Conservation (phyloP, 2,329 filamentous ascomycete species). For the Seiridium cupressi region DNA sequence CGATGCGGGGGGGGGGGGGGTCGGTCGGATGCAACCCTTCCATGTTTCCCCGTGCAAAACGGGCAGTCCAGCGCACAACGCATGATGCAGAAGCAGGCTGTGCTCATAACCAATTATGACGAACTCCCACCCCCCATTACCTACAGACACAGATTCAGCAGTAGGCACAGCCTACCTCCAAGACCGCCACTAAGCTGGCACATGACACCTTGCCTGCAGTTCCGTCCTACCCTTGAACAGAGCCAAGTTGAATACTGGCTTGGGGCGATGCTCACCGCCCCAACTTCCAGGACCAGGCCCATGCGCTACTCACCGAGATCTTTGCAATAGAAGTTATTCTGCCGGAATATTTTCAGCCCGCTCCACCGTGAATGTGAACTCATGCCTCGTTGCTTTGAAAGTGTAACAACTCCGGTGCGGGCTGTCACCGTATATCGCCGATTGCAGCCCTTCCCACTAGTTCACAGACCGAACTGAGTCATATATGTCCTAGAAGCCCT, state of each 20-base stretch:
- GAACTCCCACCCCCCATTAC: not conserved
- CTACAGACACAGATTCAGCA: not conserved
- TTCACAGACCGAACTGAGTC: not conserved
- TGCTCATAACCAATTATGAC: not conserved
- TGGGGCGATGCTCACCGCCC: not conserved
- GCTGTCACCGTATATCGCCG: not conserved
- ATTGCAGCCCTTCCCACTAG: not conserved
- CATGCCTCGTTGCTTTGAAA: not conserved
- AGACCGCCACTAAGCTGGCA: not conserved
- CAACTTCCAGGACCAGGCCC: not conserved
- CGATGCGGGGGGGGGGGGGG: not conserved
- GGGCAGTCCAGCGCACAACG: not conserved
- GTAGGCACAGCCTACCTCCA: not conserved
- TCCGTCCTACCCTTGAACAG: too few species aligned
- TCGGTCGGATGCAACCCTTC: not conserved
- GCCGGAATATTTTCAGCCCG: not conserved
- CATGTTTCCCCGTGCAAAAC: not conserved
- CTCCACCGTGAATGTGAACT: not conserved
- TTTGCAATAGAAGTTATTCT: not conserved
- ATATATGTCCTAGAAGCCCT: not conserved
- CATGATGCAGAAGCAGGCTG: constrained; percentile 1
- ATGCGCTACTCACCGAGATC: not conserved
- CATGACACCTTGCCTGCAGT: not conserved
- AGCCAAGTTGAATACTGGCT: not conserved
- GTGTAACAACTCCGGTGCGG: not conserved